Conservation (phyloP, 2,329 filamentous ascomycete species). For the Hypoxylon rubiginosum region DNA sequence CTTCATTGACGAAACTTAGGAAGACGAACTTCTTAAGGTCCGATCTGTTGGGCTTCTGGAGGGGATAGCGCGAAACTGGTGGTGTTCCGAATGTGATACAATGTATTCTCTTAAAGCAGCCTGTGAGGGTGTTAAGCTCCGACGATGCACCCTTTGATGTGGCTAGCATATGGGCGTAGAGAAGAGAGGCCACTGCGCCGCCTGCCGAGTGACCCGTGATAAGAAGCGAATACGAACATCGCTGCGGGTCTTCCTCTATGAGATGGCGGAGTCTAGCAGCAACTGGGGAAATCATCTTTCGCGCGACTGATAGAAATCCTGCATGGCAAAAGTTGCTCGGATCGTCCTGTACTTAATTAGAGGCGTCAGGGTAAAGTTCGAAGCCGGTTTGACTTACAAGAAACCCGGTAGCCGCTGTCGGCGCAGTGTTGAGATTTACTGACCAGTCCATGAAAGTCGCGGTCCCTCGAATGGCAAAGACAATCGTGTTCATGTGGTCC, state of each 20-base stretch:
- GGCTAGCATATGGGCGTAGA: slow-evolving; percentile 86
- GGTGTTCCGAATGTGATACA: slow-evolving; percentile 90
- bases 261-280: slow-evolving; percentile 77
- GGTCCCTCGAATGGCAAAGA: slow-evolving; percentile 86
- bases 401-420: slow-evolving; percentile 75
- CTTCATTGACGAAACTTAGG: slow-evolving; percentile 85
- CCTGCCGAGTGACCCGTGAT: slow-evolving; percentile 91
- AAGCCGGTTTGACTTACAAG: slow-evolving; percentile 59
- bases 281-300: slow-evolving; percentile 80
- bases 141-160: slow-evolving; percentile 67
- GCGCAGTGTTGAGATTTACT: slow-evolving; percentile 81
- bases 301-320: slow-evolving; percentile 82
- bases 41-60: slow-evolving; percentile 68
- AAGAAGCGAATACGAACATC: slow-evolving; percentile 76
- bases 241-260: slow-evolving; percentile 77
- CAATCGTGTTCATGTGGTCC: slow-evolving; percentile 82
- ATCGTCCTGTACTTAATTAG: slow-evolving; percentile 68
- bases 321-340: slow-evolving; percentile 81
- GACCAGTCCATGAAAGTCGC: slow-evolving; percentile 88
- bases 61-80: slow-evolving; percentile 78
- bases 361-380: slow-evolving; percentile 16
- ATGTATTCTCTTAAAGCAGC: slow-evolving; percentile 82
- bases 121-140: slow-evolving; percentile 77
- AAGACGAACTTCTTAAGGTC: slow-evolving; percentile 77
- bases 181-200: slow-evolving; percentile 82